Evolutionary conservation across 768 basidiomycete genomes (phyloP), one percentile per base, ranked within the genome.

Genomic region (Lentinula raphanica): DNA sequence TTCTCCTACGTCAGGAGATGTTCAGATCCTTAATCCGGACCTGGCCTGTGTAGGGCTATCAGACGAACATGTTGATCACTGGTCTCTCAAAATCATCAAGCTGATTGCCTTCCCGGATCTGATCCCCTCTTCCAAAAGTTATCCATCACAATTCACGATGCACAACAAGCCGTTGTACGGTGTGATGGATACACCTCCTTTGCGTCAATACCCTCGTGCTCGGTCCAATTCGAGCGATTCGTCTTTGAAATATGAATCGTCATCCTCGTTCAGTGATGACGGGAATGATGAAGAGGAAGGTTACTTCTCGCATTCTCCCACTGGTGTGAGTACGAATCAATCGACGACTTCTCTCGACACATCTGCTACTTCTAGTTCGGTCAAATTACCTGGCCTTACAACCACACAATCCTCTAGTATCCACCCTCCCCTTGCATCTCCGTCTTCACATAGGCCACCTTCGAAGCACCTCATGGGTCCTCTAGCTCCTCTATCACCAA

Each of bases 21-120:
- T 92, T 17, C 74, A 74, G 44, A 70, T 90, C 11, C 77, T 92
- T 4, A 69, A 79, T n/a, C 81, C 87, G 29, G 88, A 89, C 64
- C 78, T 92, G 31, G 82, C 87, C 8, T 91, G 87, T 64, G 87
- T 92, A 32, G 90, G 90, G 2, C 74, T 91, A 27, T 82, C 83
- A 39, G 84, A 88, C 64, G 85, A 86, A 60, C 74, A 76, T 48
- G 80, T 84, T 32, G 85, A 89, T 58, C 78, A 81, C 49, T 92
- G 90, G 90, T 80, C 81, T 23, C 77, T 87, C 60, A 91, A 92
- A 74, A 80, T 92, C 42, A 76, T 92, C 60, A 89, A 90, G 71
- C 77, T 90, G 13, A 77, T 92, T 38, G 87, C 88, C 5, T 90
- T 83, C 67, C 87, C 88, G 0, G 88, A 90, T 59, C 77, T 90